Conservation (phyloP, 2,329 filamentous ascomycete genomes). For the Chaetomiaceae sp. region DNA sequence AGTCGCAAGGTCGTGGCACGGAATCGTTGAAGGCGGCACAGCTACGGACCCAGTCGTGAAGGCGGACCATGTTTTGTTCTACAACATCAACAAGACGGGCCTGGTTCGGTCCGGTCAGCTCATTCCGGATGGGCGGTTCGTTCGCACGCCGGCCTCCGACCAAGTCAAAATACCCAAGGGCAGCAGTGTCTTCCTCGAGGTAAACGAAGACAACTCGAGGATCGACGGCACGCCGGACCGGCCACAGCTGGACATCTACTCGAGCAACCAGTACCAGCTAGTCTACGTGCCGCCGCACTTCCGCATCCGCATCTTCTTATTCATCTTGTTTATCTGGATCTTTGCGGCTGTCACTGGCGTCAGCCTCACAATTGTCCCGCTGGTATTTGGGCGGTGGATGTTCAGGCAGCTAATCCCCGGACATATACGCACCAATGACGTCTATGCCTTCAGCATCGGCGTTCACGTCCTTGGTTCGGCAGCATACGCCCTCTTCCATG, state of each 20-base stretch:
- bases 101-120: conserved; percentile 53
- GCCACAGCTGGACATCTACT: conserved; percentile 46
- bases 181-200: conserved; percentile 72
- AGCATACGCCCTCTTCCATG: conserved; percentile 57
- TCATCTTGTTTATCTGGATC: conserved; percentile 86
- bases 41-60: conserved; percentile 32
- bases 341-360: conserved; percentile 89
- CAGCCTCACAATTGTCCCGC: conserved; percentile 76
- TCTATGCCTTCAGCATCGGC: conserved; percentile 92
- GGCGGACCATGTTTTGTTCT: conserved; percentile 33
- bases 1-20: conserved; percentile 54
- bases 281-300: conserved; percentile 86
- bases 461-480: conserved; percentile 72
- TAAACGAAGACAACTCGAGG: conserved; percentile 62
- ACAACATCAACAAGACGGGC: conserved; percentile 39
- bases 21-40: conserved; percentile 48
- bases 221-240: conserved; percentile 60
- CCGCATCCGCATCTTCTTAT: conserved; percentile 70
- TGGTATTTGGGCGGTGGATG: conserved; percentile 77
- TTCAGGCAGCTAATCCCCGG: conserved; percentile 69
- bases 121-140: conserved; percentile 71
- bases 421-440: conserved; percentile 78
- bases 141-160: conserved; percentile 89
- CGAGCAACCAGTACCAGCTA: conserved; percentile 59
- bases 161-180: conserved; percentile 92